Conservation (phyloP, 2,329 filamentous ascomycete species). For the Dendrostoma leiphaemia region DNA sequence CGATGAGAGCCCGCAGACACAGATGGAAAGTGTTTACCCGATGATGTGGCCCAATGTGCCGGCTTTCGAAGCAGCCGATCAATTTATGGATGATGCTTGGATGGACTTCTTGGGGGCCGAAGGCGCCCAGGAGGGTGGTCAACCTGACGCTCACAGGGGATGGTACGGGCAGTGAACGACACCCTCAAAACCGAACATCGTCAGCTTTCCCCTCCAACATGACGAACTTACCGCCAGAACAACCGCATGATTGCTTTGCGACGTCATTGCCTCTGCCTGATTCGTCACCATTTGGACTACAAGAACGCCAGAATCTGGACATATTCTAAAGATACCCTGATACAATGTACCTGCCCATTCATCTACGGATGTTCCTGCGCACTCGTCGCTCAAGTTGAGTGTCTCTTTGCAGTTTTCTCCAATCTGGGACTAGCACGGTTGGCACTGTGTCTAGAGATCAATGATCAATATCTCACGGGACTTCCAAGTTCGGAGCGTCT, state of each 20-base stretch:
- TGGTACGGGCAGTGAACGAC: slow-evolving; percentile 16
- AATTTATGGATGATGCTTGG: slow-evolving; percentile 38
- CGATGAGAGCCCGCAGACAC: slow-evolving; percentile 39
- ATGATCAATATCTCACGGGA: neutral
- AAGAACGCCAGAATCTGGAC: too few species aligned
- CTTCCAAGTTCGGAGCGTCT: too few species aligned
- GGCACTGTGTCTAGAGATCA: neutral
- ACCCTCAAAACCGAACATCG: neutral
- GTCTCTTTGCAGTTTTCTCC: neutral
- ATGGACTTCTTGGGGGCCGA: slow-evolving; percentile 31
- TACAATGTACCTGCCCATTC: too few species aligned
- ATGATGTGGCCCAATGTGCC: slow-evolving; percentile 47
- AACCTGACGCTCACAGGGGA: slow-evolving; percentile 9
- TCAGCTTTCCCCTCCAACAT: neutral
- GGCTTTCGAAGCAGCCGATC: slow-evolving; percentile 34
- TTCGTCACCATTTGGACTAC: too few species aligned
- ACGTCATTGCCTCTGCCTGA: too few species aligned
- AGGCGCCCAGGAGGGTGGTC: slow-evolving; percentile 14
- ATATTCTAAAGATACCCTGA: too few species aligned
- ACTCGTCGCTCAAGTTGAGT: too few species aligned
- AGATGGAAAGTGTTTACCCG: slow-evolving; percentile 39
- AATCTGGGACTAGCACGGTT: neutral
- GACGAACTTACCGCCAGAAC: too few species aligned
- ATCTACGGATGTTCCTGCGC: too few species aligned
- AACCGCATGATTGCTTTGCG: too few species aligned